Conservation (phyloP, 805 yeast species). For the Saturnispora serradocipensis region DNA sequence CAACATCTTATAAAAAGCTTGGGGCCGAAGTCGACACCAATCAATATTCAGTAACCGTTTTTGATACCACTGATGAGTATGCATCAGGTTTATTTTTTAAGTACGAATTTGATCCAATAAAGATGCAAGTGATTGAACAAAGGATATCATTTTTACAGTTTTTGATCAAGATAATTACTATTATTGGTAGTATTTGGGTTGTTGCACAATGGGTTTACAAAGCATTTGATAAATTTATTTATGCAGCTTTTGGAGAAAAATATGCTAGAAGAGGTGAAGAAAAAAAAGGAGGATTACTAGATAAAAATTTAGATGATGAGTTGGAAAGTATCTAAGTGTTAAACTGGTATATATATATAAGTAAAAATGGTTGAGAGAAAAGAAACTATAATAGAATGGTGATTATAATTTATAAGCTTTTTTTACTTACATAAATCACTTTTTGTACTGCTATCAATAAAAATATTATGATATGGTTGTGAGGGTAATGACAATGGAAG, state of each 20-base stretch:
- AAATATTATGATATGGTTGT: background rate
- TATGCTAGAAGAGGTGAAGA: conserved; percentile 42
- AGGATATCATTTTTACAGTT: conserved; percentile 74
- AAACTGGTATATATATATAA: background rate
- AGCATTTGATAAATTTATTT: conserved; percentile 44
- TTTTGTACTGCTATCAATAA: background rate
- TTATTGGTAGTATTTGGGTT: conserved; percentile 73
- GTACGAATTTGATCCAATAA: conserved; percentile 85
- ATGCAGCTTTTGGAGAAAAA: conserved; percentile 49
- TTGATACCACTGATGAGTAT: conserved; percentile 19
- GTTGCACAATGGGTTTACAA: conserved; percentile 58
- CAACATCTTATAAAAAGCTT: conserved; percentile 62
- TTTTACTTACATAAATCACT: background rate
- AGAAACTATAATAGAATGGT: background rate
- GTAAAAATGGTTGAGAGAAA: background rate
- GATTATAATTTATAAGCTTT: background rate
- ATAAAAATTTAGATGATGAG: conserved; percentile 22
- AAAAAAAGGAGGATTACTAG: conserved; percentile 25
- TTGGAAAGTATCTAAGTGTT: conserved; percentile 19
- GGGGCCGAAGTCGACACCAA: conserved; percentile 72
- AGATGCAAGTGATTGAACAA: conserved; percentile 56
- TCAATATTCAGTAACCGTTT: conserved; percentile 68
- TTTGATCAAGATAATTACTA: conserved; percentile 67
- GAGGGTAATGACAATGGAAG: background rate
- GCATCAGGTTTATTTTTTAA: conserved; percentile 75